phyloP scores from a whole-genome alignment of 352 stramenopile genomes.

The Globisporangium paddicum region DNA sequence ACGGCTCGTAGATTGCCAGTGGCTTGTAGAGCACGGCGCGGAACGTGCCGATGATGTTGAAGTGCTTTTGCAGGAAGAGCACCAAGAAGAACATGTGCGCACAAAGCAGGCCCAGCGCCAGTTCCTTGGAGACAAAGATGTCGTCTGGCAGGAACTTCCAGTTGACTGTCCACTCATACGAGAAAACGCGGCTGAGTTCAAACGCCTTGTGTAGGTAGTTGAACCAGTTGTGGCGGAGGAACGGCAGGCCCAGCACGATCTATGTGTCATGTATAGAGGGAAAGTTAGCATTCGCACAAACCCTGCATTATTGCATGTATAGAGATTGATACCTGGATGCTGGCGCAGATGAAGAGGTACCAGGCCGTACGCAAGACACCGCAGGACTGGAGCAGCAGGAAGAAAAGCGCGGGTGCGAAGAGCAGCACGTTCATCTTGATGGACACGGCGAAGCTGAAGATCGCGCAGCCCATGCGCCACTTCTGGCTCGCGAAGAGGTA shows the following conservation, averaged over 20 bases:
- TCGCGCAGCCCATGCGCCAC: conserved; percentile 86
- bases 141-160: conserved; percentile 91
- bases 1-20: conserved; percentile 67
- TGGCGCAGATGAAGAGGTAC: conserved; percentile 90
- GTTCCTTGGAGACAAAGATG: conserved; percentile 62
- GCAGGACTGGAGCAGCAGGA: conserved; percentile 92
- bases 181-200: conserved; percentile 97
- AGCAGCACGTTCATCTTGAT: conserved; percentile 99
- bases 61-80: conserved; percentile 80
- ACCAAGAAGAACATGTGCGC: conserved; percentile 69
- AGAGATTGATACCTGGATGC: conserved; percentile 62
- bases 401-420: conserved; percentile 95
- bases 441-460: conserved; percentile 96
- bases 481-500: conserved; percentile 81
- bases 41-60: conserved; percentile 72
- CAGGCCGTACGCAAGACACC: conserved; percentile 73
- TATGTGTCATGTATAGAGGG: conserved; percentile 12
- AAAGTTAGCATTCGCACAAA: neutral
- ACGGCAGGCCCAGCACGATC: conserved; percentile 91
- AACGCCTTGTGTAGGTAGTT: conserved; percentile 97
- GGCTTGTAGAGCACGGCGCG: conserved; percentile 66
- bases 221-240: conserved; percentile 93
- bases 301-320: neutral
- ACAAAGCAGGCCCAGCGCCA: conserved; percentile 51
- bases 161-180: conserved; percentile 99